Conservation (phyloP, 2,329 filamentous ascomycete genomes). For the Colletotrichum sublineola region DNA sequence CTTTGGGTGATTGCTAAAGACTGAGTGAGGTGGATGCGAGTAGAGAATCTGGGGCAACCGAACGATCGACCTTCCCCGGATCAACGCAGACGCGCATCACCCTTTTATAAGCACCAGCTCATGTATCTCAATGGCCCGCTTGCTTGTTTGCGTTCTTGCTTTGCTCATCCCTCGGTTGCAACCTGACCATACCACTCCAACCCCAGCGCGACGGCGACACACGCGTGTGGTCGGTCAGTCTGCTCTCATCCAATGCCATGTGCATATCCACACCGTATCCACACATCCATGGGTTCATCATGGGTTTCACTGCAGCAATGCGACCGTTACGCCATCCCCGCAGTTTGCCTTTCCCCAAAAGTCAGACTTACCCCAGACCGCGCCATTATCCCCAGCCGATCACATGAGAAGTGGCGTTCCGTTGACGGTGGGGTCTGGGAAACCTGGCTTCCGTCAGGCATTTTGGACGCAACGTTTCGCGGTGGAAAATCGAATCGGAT, state of each 20-base stretch:
- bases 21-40: neutral
- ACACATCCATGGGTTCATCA: constrained; percentile 17
- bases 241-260: neutral
- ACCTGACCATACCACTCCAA: constrained; percentile 11
- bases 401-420: constrained; percentile 24
- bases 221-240: neutral
- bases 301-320: neutral
- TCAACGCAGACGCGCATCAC: constrained; percentile 6
- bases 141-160: neutral
- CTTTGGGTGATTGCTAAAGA: neutral
- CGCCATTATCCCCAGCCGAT: constrained; percentile 26
- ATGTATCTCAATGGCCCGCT: constrained; percentile 17
- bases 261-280: constrained; percentile 15
- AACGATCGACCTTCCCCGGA: neutral
- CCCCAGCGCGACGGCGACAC: neutral
- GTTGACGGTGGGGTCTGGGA: neutral
- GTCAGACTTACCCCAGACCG: constrained; percentile 31
- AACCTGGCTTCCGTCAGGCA: constrained; percentile 23
- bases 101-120: constrained; percentile 25
- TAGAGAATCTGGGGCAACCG: neutral
- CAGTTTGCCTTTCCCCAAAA: neutral
- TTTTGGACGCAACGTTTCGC: constrained; percentile 2
- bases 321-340: constrained; percentile 30
- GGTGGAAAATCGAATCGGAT: constrained; percentile 31
- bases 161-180: constrained; percentile 3